A percentile compares a stretch with the other conserved stretches of the same genome.
Conservation (phyloP, 176 grass and related monocot genomes). For the Aegilops speltoides region DNA sequence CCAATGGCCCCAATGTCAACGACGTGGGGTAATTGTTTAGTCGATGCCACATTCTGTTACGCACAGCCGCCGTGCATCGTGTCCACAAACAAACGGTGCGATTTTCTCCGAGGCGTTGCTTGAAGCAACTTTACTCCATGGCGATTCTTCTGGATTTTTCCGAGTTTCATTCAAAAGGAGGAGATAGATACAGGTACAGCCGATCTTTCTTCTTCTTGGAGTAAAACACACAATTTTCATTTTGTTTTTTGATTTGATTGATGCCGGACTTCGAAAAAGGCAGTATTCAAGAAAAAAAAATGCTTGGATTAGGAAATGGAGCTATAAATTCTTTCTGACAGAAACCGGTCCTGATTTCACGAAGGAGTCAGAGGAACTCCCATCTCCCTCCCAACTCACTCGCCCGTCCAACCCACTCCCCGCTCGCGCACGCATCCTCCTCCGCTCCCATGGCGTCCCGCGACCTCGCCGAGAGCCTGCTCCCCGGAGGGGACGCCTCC, state of each 20-base stretch:
- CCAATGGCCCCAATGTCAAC: background rate
- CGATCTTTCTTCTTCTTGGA: too few species aligned
- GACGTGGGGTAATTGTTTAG: too few species aligned
- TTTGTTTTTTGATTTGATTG: background rate
- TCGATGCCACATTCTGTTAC: background rate
- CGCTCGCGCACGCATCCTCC: conserved; percentile 10
- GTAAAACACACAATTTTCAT: too few species aligned
- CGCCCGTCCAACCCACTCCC: background rate
- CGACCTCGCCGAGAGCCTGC: conserved; percentile 56
- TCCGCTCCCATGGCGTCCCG: conserved; percentile 33
- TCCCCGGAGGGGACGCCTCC: conserved; percentile 14
- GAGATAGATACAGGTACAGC: too few species aligned
- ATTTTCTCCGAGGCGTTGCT: background rate
- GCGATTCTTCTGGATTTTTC: background rate
- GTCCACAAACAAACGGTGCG: background rate
- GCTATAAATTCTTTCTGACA: background rate
- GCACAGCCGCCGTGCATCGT: background rate
- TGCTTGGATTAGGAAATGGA: background rate
- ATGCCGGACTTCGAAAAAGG: background rate
- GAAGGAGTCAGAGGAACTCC: background rate
- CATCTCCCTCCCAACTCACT: background rate
- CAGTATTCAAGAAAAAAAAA: background rate
- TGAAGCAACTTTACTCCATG: background rate
- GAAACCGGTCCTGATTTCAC: background rate
- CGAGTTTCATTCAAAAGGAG: too few species aligned